A percentile compares a stretch with the other conserved stretches of the same genome.
Evolutionary conservation across 2,329 filamentous ascomycete species (phyloP).

Genomic region (Fusarium virguliforme): DNA sequence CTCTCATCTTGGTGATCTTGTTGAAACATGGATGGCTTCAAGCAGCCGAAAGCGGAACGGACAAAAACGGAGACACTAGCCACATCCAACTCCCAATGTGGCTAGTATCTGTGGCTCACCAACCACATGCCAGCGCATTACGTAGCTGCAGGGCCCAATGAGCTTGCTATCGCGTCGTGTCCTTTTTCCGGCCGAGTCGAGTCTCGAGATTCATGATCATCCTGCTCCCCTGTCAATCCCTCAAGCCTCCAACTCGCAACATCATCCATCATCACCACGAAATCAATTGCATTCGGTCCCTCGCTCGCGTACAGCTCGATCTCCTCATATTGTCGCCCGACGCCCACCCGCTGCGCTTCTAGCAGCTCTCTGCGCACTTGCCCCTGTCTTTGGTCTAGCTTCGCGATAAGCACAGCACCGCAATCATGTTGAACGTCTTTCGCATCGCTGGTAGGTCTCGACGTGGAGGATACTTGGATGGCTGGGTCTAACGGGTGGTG

Average conservation of each 20-base stretch:
- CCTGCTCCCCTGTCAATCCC: slow-evolving; percentile 46
- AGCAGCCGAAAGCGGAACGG: neutral
- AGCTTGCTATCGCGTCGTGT: slow-evolving; percentile 54
- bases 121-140: slow-evolving; percentile 39
- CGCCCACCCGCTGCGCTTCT: slow-evolving; percentile 39
- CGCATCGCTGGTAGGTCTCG: slow-evolving; percentile 68
- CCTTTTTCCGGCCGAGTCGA: slow-evolving; percentile 50
- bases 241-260: slow-evolving; percentile 33
- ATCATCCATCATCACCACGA: slow-evolving; percentile 28
- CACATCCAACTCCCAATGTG: slow-evolving; percentile 16
- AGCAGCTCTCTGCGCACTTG: slow-evolving; percentile 37
- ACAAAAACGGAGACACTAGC: slow-evolving; percentile 11
- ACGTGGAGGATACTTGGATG: neutral
- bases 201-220: slow-evolving; percentile 47
- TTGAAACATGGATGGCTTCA: neutral
- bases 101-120: slow-evolving; percentile 24
- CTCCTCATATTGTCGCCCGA: slow-evolving; percentile 39
- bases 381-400: slow-evolving; percentile 28
- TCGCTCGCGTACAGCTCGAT: slow-evolving; percentile 16
- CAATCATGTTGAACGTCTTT: slow-evolving; percentile 72
- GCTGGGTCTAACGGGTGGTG: slow-evolving; percentile 43
- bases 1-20: neutral
- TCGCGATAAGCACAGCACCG: slow-evolving; percentile 35
- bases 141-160: slow-evolving; percentile 49
- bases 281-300: slow-evolving; percentile 38